These are phyloP conservation scores for Candida insectorum DNA, from an alignment of 805 yeast genomes.

Conservation along the genomic window DNA sequence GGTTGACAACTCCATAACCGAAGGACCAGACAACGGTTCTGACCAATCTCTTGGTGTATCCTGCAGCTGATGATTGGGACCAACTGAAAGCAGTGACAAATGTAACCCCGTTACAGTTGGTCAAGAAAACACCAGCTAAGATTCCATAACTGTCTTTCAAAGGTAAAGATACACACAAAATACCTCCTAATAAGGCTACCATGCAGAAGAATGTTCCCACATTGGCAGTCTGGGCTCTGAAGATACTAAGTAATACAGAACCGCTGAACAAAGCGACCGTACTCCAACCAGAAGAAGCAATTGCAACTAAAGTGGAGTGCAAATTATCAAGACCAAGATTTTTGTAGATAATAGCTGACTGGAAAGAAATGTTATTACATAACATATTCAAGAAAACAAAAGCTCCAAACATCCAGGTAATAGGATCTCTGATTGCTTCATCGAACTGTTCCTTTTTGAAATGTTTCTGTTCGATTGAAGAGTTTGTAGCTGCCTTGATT, in stretches of 20 bases:
- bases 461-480: constrained; percentile 37
- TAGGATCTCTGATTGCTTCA: constrained; percentile 48
- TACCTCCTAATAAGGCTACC: constrained; percentile 45
- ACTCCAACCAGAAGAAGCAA: constrained; percentile 51
- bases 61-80: constrained; percentile 25
- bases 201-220: constrained; percentile 36
- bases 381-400: constrained; percentile 45
- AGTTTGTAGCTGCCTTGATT: constrained; percentile 29
- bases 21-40: constrained; percentile 45
- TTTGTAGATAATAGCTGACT: constrained; percentile 46
- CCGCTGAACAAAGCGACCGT: constrained; percentile 40
- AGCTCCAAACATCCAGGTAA: constrained; percentile 18
- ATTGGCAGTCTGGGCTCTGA: constrained; percentile 27
- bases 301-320: constrained; percentile 50
- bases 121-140: constrained; percentile 45
- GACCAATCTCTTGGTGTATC: constrained; percentile 48
- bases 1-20: constrained; percentile 47
- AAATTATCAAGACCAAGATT: constrained; percentile 36
- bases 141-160: constrained; percentile 41
- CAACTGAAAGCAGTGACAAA: constrained; percentile 28
- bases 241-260: constrained; percentile 30
- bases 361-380: constrained; percentile 53
- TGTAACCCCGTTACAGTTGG: constrained; percentile 37
- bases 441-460: constrained; percentile 47
- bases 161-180: constrained; percentile 43